These are phyloP conservation scores for Stropharia rugosoannulata DNA, from an alignment of 768 basidiomycete genomes.

Conservation along the genomic window DNA sequence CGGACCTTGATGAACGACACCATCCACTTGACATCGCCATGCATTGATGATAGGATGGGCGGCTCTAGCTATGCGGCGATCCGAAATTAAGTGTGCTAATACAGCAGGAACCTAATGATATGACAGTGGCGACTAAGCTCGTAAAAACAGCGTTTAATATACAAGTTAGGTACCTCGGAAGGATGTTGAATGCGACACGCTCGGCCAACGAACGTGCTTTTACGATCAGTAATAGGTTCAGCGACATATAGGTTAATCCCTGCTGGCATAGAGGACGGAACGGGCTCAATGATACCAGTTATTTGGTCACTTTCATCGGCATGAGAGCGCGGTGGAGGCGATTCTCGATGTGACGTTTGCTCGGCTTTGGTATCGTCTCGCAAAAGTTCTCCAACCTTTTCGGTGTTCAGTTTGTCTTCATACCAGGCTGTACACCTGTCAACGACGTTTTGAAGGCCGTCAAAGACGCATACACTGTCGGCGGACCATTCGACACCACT, in stretches of 20 bases:
- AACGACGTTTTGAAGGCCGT: constrained; percentile 76
- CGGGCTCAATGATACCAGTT: constrained; percentile 3
- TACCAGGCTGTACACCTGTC: constrained; percentile 74
- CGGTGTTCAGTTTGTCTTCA: constrained; percentile 56
- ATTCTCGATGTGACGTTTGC: not conserved
- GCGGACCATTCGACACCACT: constrained; percentile 76
- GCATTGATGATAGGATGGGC: constrained; percentile 82
- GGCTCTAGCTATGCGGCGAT: constrained; percentile 70
- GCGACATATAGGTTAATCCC: constrained; percentile 69
- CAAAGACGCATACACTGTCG: constrained; percentile 81
- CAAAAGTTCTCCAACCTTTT: constrained; percentile 52
- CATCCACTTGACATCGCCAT: constrained; percentile 73
- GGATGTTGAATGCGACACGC: constrained; percentile 81
- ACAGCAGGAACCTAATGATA: constrained; percentile 63
- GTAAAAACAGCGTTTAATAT: not conserved
- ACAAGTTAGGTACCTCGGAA: constrained; percentile 50
- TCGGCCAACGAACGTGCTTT: constrained; percentile 82
- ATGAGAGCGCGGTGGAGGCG: not conserved
- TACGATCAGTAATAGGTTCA: constrained; percentile 83
- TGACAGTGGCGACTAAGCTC: not conserved
- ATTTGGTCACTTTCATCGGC: constrained; percentile 5
- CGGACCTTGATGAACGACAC: constrained; percentile 72
- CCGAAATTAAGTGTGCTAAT: constrained; percentile 64
- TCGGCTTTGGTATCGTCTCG: constrained; percentile 48
- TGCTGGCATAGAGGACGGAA: constrained; percentile 39